Percentiles rank a stretch among this genome's conserved stretches.
Conservation (phyloP, 805 yeast genomes). For the Yarrowia deformans region DNA sequence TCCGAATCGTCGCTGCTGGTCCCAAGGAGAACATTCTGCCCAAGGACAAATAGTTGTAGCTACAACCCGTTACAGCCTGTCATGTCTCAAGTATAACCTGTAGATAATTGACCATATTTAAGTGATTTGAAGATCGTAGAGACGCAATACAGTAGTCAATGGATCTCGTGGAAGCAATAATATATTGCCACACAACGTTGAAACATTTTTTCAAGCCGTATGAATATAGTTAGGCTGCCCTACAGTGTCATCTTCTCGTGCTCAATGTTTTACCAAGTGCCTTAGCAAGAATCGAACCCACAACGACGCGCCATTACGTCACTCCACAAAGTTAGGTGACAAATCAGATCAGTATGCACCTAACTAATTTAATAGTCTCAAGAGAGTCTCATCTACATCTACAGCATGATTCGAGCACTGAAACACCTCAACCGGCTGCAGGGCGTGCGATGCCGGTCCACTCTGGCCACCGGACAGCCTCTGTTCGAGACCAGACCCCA, state of each 20-base stretch:
- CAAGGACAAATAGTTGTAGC: slow-evolving; percentile 44
- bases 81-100: neutral
- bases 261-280: neutral
- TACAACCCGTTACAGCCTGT: too few relatives aligned
- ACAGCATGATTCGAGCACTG: slow-evolving; percentile 31
- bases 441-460: slow-evolving; percentile 21
- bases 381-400: neutral
- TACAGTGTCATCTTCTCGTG: too few relatives aligned
- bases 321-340: slow-evolving; percentile 6
- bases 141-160: too few relatives aligned
- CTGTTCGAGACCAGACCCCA: slow-evolving; percentile 84
- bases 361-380: slow-evolving; percentile 10
- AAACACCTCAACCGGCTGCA: neutral
- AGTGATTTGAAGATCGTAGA: neutral
- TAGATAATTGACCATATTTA: neutral
- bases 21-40: slow-evolving; percentile 80
- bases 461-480: slow-evolving; percentile 76
- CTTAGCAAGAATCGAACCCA: neutral
- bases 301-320: neutral
- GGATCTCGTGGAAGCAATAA: too few relatives aligned
- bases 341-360: slow-evolving; percentile 12
- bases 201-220: too few relatives aligned
- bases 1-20: slow-evolving; percentile 84
- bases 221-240: too few relatives aligned
- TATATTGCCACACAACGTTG: too few relatives aligned